Percentiles rank a stretch among this genome's conserved stretches.
phyloP scores from a whole-genome alignment of 1,284 basidiomycete species.

The Marasmius oreades region DNA sequence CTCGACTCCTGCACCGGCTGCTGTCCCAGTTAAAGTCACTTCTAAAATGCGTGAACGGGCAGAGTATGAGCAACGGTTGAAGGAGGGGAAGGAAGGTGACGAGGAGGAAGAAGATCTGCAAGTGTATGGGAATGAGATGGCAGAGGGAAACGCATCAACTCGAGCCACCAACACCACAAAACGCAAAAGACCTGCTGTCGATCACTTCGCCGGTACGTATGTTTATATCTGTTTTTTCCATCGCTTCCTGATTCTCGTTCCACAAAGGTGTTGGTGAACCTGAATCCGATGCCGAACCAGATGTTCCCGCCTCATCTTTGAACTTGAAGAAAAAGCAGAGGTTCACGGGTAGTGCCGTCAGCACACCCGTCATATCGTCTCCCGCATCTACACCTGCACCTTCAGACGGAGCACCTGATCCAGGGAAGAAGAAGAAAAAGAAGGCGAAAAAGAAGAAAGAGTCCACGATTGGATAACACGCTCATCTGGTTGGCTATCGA shows the following conservation, averaged over 20 bases:
- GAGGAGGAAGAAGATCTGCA: slow-evolving; percentile 27
- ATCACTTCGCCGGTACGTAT: slow-evolving; percentile 31
- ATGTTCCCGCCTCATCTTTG: no score
- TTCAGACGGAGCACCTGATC: neutral
- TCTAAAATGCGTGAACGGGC: slow-evolving; percentile 66
- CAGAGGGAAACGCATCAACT: slow-evolving; percentile 21
- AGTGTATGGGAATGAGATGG: slow-evolving; percentile 30
- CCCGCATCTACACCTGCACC: neutral
- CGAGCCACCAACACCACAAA: slow-evolving; percentile 32
- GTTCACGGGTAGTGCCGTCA: no score
- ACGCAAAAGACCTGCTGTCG: slow-evolving; percentile 49
- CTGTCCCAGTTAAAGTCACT: slow-evolving; percentile 54
- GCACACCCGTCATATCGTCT: no score
- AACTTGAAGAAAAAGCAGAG: no score
- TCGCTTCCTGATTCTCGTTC: slow-evolving; percentile 24
- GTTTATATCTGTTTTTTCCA: slow-evolving; percentile 19
- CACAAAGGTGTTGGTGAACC: no score
- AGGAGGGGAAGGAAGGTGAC: slow-evolving; percentile 42
- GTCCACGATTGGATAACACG: no score
- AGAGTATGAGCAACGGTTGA: slow-evolving; percentile 54
- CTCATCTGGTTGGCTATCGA: no score
- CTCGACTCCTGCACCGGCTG: slow-evolving; percentile 21
- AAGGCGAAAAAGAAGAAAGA: no score
- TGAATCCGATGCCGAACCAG: slow-evolving; percentile 31
- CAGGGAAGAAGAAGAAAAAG: no score